phyloP scores from a whole-genome alignment of 768 basidiomycete species.

The Rubroboletus pulcherrimus region DNA sequence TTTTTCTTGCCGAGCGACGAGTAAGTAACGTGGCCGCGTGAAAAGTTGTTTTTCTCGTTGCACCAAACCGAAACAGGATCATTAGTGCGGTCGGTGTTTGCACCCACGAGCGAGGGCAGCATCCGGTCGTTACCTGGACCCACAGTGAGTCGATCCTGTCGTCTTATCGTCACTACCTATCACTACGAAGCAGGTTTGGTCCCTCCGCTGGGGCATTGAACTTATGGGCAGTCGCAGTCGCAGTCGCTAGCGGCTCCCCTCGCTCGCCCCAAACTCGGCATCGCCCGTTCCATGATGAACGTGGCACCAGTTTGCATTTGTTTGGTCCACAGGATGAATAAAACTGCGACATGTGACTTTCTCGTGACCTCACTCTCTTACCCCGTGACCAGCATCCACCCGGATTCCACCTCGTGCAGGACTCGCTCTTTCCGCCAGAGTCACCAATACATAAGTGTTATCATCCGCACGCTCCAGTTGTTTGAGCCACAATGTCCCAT shows the following conservation, averaged over 20 bases:
- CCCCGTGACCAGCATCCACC: slow-evolving; percentile 41
- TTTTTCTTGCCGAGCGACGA: background rate
- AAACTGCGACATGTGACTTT: slow-evolving; percentile 39
- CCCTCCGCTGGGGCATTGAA: too few relatives aligned
- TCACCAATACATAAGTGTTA: background rate
- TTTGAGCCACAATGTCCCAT: slow-evolving; percentile 13
- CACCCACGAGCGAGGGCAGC: too few relatives aligned
- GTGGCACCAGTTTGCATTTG: slow-evolving; percentile 28
- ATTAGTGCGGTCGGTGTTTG: too few relatives aligned
- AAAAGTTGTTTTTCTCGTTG: too few relatives aligned
- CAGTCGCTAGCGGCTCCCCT: background rate
- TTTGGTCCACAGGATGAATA: slow-evolving; percentile 32
- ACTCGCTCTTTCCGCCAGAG: background rate
- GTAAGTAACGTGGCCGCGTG: too few relatives aligned
- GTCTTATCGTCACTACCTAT: background rate
- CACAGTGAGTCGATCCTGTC: background rate
- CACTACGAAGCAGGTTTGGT: too few relatives aligned
- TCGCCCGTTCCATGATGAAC: background rate
- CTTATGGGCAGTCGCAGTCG: too few relatives aligned
- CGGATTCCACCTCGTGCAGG: slow-evolving; percentile 5
- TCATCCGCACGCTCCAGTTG: background rate
- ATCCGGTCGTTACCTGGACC: too few relatives aligned
- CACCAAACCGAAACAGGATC: too few relatives aligned
- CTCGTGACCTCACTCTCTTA: slow-evolving; percentile 38
- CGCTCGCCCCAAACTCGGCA: background rate